Evolutionary conservation across 2,329 filamentous ascomycete genomes (phyloP), one percentile per base, ranked within the genome.

Genomic region (Emmonsiellopsis sp.): DNA sequence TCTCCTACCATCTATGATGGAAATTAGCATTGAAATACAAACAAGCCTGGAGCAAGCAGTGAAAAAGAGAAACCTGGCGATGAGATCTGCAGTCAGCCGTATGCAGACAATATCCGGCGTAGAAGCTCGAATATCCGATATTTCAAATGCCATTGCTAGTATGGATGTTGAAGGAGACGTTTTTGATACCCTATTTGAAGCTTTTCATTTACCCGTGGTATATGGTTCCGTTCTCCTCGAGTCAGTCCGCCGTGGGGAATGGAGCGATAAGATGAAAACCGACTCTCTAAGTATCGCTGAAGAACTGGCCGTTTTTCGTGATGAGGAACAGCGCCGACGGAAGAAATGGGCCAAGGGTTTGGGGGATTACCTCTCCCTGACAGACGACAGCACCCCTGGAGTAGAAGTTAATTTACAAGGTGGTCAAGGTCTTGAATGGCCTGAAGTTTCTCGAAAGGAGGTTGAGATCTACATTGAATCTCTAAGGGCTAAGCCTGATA

Each of bases 141-240:
- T 93, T 37, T 89, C 89, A 63, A 74, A 76, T 6, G 86, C 87
- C 58, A 83, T 95, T 56, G 82, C 82, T 53, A 77, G 80, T 2
- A 72, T 96, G 44, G 82, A 86, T 6, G 81, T 87, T 55, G 87
- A 93, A 55, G 87, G 88, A 45, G 83, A 88, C 34, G 85, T 87
- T 0, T 91, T 96, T 65, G 86, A 95, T 57, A 81, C 88, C 42
- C 77, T 98, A 21, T 83, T 85, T 14, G 77, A 88, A 21, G 85
- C 96, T 37, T 85, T 91, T 43, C 84, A 91, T 57, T 79, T 97
- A 33, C 93, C 93, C 0, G 85, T 86, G 53, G 84, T 95, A 61
- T 98, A 97, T 66, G 91, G 91, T 0, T 91, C 90, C 2, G 87
- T 95, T 55, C 75, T 95, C 17, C 81, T 88, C 3, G 93, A 98